Evolutionary conservation across 2,329 filamentous ascomycete genomes (phyloP).

Genomic region (Xylariaceae sp.): DNA sequence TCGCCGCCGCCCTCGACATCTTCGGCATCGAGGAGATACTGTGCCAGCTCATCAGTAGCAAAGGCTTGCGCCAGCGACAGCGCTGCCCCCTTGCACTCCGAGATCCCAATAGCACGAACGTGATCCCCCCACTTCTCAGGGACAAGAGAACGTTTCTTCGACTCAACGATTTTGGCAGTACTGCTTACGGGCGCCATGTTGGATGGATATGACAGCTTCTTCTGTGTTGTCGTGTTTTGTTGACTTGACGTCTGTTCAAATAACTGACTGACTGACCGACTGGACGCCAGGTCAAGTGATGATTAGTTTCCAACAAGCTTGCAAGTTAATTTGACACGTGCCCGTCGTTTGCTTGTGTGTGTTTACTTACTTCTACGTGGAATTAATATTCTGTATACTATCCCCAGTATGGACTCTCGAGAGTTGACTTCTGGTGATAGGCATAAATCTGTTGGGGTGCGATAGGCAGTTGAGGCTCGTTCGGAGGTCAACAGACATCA

Average conservation of each 20-base stretch:
- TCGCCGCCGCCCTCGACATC: constrained; percentile 61
- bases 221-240: constrained; percentile 14
- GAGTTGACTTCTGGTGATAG: constrained; percentile 50
- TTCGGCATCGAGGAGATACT: constrained; percentile 69
- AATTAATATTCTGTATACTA: constrained; percentile 50
- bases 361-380: constrained; percentile 30
- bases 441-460: constrained; percentile 53
- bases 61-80: constrained; percentile 72
- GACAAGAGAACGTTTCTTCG: constrained; percentile 42
- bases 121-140: constrained; percentile 49
- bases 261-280: constrained; percentile 1
- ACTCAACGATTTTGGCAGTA: constrained; percentile 26
- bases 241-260: neutral
- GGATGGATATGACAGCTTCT: constrained; percentile 24
- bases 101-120: constrained; percentile 58
- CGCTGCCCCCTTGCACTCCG: constrained; percentile 67
- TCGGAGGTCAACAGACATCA: constrained; percentile 57
- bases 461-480: constrained; percentile 52
- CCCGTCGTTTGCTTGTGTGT: neutral
- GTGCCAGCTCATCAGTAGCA: constrained; percentile 65
- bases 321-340: neutral
- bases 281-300: constrained; percentile 1
- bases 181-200: constrained; percentile 41
- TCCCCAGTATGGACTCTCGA: constrained; percentile 52
- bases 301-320: constrained; percentile 2